These are phyloP conservation scores for Kurtzmaniella natalensis DNA, from an alignment of 1,139 yeast genomes.

Conservation along the genomic window DNA sequence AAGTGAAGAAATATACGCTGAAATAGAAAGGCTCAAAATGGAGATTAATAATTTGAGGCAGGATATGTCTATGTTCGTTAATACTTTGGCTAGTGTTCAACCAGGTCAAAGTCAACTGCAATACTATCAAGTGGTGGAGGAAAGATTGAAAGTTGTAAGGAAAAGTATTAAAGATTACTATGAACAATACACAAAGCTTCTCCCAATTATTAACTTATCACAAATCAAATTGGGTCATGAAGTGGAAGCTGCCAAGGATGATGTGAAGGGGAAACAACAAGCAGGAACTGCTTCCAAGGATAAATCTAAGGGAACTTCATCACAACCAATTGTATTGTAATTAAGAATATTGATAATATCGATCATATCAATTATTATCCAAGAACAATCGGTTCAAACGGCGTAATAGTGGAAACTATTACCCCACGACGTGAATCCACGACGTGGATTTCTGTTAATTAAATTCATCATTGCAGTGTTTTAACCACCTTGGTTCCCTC, in stretches of 20 bases:
- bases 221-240: slow-evolving; percentile 48
- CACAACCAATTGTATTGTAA: slow-evolving; percentile 9
- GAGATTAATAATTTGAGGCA: slow-evolving; percentile 42
- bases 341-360: too few relatives aligned
- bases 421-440: too few relatives aligned
- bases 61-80: slow-evolving; percentile 39
- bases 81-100: slow-evolving; percentile 36
- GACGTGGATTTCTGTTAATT: too few relatives aligned
- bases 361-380: too few relatives aligned
- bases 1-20: slow-evolving; percentile 33
- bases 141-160: slow-evolving; percentile 32
- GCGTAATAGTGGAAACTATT: too few relatives aligned
- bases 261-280: neutral
- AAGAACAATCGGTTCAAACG: too few relatives aligned
- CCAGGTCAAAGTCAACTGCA: slow-evolving; percentile 34
- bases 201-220: slow-evolving; percentile 48
- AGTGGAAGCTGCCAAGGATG: slow-evolving; percentile 23
- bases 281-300: slow-evolving; percentile 1
- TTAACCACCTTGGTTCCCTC: too few relatives aligned
- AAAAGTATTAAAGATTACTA: slow-evolving; percentile 39
- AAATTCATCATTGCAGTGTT: too few relatives aligned
- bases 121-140: slow-evolving; percentile 27
- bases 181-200: slow-evolving; percentile 38
- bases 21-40: slow-evolving; percentile 39
- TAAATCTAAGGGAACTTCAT: slow-evolving; percentile 5